Evolutionary conservation across 495 filamentous ascomycete genomes (phyloP).

Genomic region (Xylaria castorea): DNA sequence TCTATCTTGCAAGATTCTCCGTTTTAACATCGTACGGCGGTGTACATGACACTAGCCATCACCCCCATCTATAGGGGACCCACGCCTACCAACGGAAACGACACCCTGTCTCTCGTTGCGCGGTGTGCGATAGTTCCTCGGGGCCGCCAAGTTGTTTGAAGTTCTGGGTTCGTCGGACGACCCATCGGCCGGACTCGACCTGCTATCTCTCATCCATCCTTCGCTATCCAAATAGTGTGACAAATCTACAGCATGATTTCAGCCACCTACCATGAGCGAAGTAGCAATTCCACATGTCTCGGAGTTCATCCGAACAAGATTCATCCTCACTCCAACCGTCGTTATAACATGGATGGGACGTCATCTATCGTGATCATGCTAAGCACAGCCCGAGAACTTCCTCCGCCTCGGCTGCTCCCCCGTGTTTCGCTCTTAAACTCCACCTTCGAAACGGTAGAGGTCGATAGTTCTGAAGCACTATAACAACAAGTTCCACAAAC

Average conservation of each 20-base stretch:
- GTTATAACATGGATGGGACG: background rate
- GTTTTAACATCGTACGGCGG: background rate
- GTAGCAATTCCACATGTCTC: background rate
- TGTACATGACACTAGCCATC: background rate
- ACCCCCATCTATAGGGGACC: background rate
- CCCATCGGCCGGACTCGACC: background rate
- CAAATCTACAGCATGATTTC: background rate
- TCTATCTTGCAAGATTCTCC: slow-evolving; percentile 10
- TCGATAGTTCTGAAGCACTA: background rate
- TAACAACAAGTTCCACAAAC: background rate
- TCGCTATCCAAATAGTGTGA: slow-evolving; percentile 2
- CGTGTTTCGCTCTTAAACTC: background rate
- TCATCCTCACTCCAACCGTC: background rate
- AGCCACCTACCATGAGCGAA: background rate
- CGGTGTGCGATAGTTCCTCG: background rate
- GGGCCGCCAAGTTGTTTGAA: background rate
- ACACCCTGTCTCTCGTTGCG: background rate
- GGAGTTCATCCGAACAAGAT: background rate
- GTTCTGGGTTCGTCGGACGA: background rate
- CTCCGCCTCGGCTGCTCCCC: background rate
- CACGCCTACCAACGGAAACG: background rate
- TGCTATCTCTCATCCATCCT: background rate
- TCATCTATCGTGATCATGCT: background rate
- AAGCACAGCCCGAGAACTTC: background rate
- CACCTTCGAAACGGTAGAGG: background rate